phyloP scores from a whole-genome alignment of 495 filamentous ascomycete species.

The Tuber brumale region DNA sequence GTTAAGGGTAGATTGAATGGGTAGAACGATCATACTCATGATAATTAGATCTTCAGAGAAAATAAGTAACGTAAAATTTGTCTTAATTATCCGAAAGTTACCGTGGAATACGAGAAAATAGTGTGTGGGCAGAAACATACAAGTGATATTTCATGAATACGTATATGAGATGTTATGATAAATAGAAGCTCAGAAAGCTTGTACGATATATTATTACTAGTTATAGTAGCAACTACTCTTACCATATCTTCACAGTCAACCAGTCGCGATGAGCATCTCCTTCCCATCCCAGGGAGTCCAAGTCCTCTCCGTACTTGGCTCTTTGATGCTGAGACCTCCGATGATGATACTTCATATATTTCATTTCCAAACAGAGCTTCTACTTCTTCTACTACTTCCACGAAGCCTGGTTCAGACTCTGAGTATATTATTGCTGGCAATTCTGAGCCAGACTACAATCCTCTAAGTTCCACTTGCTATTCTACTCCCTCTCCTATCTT shows the following conservation, averaged over 20 bases:
- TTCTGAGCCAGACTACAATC: too few relatives aligned
- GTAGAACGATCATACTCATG: neutral
- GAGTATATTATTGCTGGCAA: too few relatives aligned
- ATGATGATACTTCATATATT: neutral
- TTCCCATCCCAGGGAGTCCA: neutral
- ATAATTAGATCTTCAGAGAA: neutral
- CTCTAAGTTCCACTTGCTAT: too few relatives aligned
- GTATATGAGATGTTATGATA: neutral
- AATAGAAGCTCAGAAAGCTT: neutral
- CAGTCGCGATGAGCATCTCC: neutral
- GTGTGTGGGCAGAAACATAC: neutral
- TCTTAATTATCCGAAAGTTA: neutral
- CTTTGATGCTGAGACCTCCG: neutral
- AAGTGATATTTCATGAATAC: neutral
- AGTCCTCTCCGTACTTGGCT: neutral
- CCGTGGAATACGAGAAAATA: neutral
- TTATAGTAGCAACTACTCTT: too few relatives aligned
- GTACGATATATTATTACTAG: too few relatives aligned
- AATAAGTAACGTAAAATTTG: neutral
- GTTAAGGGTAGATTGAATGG: neutral
- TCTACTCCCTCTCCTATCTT: too few relatives aligned
- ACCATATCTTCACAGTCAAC: too few relatives aligned
- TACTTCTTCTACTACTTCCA: neutral
- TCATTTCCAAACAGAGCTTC: neutral
- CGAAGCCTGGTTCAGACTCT: neutral